Evolutionary conservation across 768 basidiomycete species (phyloP), one percentile per base, ranked within the genome.

Genomic region (Vararia minispora): DNA sequence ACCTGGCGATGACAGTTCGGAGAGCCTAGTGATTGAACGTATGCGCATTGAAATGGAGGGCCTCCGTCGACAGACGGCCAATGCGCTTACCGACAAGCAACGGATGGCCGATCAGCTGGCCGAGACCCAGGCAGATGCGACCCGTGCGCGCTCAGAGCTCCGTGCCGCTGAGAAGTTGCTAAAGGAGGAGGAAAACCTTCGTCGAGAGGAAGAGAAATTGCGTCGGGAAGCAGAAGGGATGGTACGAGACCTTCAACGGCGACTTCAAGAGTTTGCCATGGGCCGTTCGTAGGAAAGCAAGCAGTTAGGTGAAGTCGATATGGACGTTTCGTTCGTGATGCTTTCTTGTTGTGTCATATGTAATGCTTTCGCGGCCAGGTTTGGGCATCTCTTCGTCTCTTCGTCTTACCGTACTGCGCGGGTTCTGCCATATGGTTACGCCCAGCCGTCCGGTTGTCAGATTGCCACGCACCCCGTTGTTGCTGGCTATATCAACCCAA

Each of bases 61-160:
- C 27, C 61, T 86, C 39, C 72, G 78, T 33, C 68, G 73, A 39
- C 78, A 82, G 52, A 72, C 79, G 13, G 68, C 77, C 16, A 78
- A 84, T 44, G 77, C 80, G 5, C 68, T 78, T 40, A 73, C 73
- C 5, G 65, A 74, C 21, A 79, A 79, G 2, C 57, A 76, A 37
- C 65, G 72, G 41, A 64, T 87, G 44, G 71, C 80, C 13, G 79
- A 81, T 51, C 76, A 84, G 50, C 65, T 87, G n/a, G 63, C 71
- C 7, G 71, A 75, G 43, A 74, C 71, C 7, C 73, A 81, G 44
- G 61, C 72, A 26, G 81, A 84, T 45, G 64, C 68, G 1, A 65
- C 73, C 34, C 62, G 73, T 38, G 63, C 70, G 22, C 69, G 70
- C 48, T 64, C 74, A 27, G 65, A 69, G 16, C 57, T 83, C 20